A percentile compares a stretch with the other conserved stretches of the same genome.
Conservation (phyloP, 352 stramenopile genomes). For the Globisporangium heterothallicum region DNA sequence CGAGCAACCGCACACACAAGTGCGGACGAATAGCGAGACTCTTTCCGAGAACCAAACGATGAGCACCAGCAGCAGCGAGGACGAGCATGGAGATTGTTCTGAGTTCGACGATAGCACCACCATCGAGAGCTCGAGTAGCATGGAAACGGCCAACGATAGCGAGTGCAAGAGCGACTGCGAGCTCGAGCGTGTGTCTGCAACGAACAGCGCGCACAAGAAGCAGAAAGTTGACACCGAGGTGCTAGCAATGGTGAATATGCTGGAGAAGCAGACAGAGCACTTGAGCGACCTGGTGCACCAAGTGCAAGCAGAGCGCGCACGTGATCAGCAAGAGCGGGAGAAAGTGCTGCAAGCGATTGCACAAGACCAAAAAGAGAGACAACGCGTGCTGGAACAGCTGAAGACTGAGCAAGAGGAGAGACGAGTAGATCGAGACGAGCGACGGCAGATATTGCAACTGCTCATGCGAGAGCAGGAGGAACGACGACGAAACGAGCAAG, state of each 20-base stretch:
- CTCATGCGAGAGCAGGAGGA: constrained; percentile 3
- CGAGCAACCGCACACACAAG: background rate
- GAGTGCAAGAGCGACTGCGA: background rate
- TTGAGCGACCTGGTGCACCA: background rate
- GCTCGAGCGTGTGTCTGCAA: background rate
- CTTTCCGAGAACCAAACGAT: background rate
- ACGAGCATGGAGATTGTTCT: background rate
- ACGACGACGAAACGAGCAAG: background rate
- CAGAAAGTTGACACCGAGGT: constrained; percentile 4
- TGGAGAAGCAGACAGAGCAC: background rate
- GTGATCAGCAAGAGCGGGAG: background rate
- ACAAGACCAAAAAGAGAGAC: constrained; percentile 9
- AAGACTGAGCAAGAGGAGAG: constrained; percentile 9
- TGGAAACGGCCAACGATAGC: background rate
- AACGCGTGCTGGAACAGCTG: constrained; percentile 8
- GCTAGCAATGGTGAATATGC: background rate
- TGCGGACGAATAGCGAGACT: background rate
- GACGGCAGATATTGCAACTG: constrained; percentile 10
- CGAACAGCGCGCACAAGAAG: constrained; percentile 9
- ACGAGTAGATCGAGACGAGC: constrained; percentile 5
- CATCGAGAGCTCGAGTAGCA: background rate
- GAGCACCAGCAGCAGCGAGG: background rate
- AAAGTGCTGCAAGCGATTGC: background rate
- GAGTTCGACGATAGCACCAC: background rate
- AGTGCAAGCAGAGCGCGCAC: background rate